Base-by-base conservation (phyloP, 2,329 filamentous ascomycete genomes). In the Alternaria sp. region DNA sequence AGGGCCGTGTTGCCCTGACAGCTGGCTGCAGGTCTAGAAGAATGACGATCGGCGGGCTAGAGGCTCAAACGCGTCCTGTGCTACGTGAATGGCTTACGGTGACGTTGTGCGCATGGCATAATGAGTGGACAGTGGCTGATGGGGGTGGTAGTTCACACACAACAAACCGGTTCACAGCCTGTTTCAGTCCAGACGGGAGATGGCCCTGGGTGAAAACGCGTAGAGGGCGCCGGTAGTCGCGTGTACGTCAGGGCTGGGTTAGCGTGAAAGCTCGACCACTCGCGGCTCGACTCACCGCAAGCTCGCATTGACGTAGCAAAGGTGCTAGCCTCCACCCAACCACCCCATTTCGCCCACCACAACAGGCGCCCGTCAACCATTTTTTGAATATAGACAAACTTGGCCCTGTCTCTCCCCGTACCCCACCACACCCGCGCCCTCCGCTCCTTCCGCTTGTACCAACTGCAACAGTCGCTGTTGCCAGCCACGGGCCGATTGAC, bases 231-330 rank as follows among this genome's bases (percentile, higher is more conserved):
- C 51, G 52, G 68, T 32, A 23, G 30, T 70, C 73, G 73, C 73
- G 73, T 75, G 66, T 62, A 75, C 71, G 73, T 75, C 73, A 75
- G 62, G 32, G 43, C 61, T 57, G 66, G 56, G 52, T 47, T 63
- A 60, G 61, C 58, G 58, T 57, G 30, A 13, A 46, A 45, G 56
- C 43, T 44, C 28, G 55, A 9, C 46, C 6, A 30, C n/a, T n/a
- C 25, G 21, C n/a, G 68, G 69, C 57, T 50, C 44, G 47, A 58
- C 36, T 54, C 19, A 51, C 51, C 53, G 57, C 51, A 51, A 49
- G 28, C 25, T 52, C 51, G 57, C 62, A 30, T 57, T 62, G 63
- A 63, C 60, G 65, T 68, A 63, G 63, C 65, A 58, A 36, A 63
- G 36, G 32, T n/a, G 40, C 53, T 50, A 65, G 53, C 53, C 65